A percentile compares a stretch with the other conserved stretches of the same genome.
Conservation (phyloP, 129 eudicot species). For the Saposhnikovia divaricata region DNA sequence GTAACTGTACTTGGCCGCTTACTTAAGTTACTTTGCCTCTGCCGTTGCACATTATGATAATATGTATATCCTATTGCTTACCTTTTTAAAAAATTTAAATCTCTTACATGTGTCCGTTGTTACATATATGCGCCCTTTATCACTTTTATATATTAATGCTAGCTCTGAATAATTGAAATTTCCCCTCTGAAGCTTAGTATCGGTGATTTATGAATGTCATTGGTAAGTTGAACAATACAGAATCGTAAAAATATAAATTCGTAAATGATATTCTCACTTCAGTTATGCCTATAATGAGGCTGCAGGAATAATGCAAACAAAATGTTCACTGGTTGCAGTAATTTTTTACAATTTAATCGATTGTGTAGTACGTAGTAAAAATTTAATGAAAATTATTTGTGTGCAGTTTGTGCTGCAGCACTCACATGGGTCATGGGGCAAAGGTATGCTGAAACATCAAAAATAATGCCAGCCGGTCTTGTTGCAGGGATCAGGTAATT, state of each 20-base stretch:
- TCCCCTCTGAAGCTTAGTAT: background rate
- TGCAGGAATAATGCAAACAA: background rate
- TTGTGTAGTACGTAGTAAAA: background rate
- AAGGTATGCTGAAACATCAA: constrained; percentile 59
- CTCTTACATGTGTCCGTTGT: background rate
- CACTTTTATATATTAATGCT: background rate
- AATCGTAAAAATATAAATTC: background rate
- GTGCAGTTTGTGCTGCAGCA: constrained; percentile 54
- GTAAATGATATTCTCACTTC: background rate
- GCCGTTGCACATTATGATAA: too few relatives aligned
- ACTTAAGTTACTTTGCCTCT: background rate
- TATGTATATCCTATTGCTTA: background rate
- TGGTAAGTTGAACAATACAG: background rate
- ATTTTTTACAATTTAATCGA: background rate
- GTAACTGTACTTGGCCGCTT: too few relatives aligned
- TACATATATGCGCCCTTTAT: background rate
- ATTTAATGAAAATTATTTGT: background rate
- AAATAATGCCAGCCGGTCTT: constrained; percentile 91
- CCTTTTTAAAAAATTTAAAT: background rate
- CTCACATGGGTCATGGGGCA: constrained; percentile 88
- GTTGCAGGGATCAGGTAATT: constrained; percentile 80
- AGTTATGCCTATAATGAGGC: background rate
- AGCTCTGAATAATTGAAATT: background rate
- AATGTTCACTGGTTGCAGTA: background rate
- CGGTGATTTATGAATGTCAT: background rate